Base-by-base conservation (phyloP, 345 rosid species). In the Dipteronia sinensis region DNA sequence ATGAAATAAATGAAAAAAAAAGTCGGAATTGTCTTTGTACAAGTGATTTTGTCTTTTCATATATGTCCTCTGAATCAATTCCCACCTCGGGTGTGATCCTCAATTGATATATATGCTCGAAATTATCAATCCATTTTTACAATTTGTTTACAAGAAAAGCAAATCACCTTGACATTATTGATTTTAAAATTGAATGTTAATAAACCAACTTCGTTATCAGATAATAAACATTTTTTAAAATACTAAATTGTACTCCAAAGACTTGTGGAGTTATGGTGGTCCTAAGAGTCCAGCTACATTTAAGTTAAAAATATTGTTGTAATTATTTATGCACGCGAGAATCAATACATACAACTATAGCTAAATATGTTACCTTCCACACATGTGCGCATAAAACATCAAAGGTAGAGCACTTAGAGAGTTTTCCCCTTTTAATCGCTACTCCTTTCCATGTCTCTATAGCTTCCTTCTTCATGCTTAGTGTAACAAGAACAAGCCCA, bases 361-460 rank as follows among this genome's bases (percentile, higher is more conserved):
- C 29, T 25, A 65, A 65, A 65, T 6, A 47, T 44, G 34, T 7
- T 66, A 78, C 78, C 82, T 79, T 79, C 78, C 82, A 79, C 0
- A 74, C 69, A 68, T 74, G 69, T 2, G 78, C 78, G 12, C 78
- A 79, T 51, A 69, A n/a, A 25, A 79, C 66, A 75, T 79, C 80
- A 68, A 51, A 75, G 16, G 68, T 71, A 22, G 79, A 80, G 69
- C 79, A 80, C 67, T 70, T 76, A 3, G 83, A 15, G 55, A 80
- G 76, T 55, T 51, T 75, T 40, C 79, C 79, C 7, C 15, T 55
- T 56, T 63, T 73, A 40, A 44, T 71, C 15, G 69, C 73, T 6
- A 44, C 53, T 46, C 3, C 23, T 47, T 76, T 71, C 80, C 20
- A 71, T 29, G 56, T 71, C 69, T 66, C 80, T 15, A 80, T 17